Evolutionary conservation across 2,329 filamentous ascomycete genomes (phyloP).

Genomic region (Ophiocordyceps robertsii): DNA sequence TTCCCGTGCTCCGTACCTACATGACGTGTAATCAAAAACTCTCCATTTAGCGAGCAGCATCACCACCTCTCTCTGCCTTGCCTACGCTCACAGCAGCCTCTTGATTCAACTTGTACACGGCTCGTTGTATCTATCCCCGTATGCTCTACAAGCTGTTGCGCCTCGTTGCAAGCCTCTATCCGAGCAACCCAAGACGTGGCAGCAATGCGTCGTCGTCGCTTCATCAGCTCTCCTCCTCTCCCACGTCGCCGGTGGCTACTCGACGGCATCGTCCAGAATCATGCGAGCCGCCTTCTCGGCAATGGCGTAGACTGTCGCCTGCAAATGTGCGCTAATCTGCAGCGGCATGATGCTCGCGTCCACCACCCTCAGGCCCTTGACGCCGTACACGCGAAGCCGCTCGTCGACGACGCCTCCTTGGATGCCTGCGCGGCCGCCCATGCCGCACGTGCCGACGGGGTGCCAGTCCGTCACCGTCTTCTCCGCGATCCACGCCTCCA

Average conservation of each 20-base stretch:
- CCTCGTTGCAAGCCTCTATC: too few relatives aligned
- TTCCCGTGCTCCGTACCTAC: too few relatives aligned
- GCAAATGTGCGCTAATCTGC: slow-evolving; percentile 12
- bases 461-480: slow-evolving; percentile 23
- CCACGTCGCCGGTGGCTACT: neutral
- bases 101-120: too few relatives aligned
- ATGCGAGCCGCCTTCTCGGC: slow-evolving; percentile 18
- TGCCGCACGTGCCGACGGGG: slow-evolving; percentile 22
- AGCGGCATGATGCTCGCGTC: slow-evolving; percentile 14
- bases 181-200: too few relatives aligned
- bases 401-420: slow-evolving; percentile 15
- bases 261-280: slow-evolving; percentile 12
- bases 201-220: too few relatives aligned
- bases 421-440: slow-evolving; percentile 16
- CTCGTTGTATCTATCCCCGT: too few relatives aligned
- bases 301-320: slow-evolving; percentile 17
- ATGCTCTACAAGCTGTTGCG: too few relatives aligned
- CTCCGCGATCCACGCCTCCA: slow-evolving; percentile 13
- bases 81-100: too few relatives aligned
- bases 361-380: slow-evolving; percentile 9
- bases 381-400: slow-evolving; percentile 11
- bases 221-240: too few relatives aligned
- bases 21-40: too few relatives aligned
- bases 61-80: too few relatives aligned
- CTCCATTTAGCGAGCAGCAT: too few relatives aligned